Base-by-base conservation (phyloP, 2,329 filamentous ascomycete genomes). In the Cercospora sp. region DNA sequence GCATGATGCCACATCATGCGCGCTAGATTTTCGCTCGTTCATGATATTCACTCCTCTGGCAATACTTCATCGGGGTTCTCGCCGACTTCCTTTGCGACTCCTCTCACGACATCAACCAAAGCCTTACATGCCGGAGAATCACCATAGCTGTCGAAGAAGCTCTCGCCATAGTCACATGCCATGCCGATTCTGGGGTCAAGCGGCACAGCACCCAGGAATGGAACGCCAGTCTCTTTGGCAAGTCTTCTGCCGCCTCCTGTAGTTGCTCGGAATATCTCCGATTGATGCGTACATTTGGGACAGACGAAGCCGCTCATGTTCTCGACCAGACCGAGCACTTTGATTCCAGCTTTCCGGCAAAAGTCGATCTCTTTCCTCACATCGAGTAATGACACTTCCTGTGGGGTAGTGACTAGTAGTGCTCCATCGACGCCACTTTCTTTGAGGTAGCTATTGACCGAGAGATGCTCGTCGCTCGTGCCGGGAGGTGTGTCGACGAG, bases 261-360 rank as follows among this genome's bases (percentile, higher is more conserved):
- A 9, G 92, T 96, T 10, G 95, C 89, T 73, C 89, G 87, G 83
- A 99, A 99, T 60, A 99, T 97, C 78, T 97, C 88, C 75, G 84
- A 87, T 75, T 88, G 84, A 65, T 93, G 89, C 64, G 88, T 91
- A 80, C 95, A 99, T 66, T 92, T 94, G 9, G 94, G 94, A 77
- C 95, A 99, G 63, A 99, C 94, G 75, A 98, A 99, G 3, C 93
- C 93, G 67, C 90, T 92, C 95, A 99, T 99, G 78, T 99, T 99
- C 84, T 99, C 95, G 16, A 97, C 95, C 48, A 99, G 84, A 0
- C 95, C 95, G 3, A 99, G 80, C 6, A 99, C 88, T 59, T 85
- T 87, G 73, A 99, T 98, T 3, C 92, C 93, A 0, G 95, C 95
- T 81, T 99, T 99, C 67, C 89, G 86, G 81, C 96, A 99, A 77